phyloP scores from a whole-genome alignment of 1,284 basidiomycete genomes.

The Puccinia horiana region DNA sequence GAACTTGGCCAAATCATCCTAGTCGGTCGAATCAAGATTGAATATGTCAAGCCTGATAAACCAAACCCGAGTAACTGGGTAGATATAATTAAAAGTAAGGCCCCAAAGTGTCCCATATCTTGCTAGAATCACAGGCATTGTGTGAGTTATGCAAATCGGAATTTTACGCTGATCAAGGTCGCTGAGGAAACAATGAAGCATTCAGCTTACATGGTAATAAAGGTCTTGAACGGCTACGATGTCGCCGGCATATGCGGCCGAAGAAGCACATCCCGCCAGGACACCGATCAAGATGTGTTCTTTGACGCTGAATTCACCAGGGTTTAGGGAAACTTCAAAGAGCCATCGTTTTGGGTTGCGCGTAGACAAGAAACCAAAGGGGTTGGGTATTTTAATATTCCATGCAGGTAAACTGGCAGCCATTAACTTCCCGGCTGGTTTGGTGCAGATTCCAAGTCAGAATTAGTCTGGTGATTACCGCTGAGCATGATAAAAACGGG shows the following conservation, averaged over 20 bases:
- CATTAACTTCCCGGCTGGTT: constrained; percentile 33
- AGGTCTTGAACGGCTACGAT: constrained; percentile 53
- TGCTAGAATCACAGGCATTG: constrained; percentile 60
- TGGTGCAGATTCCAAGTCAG: constrained; percentile 33
- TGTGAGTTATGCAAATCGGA: constrained; percentile 59
- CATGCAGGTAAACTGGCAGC: constrained; percentile 18
- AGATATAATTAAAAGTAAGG: constrained; percentile 62
- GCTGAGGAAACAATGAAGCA: constrained; percentile 58
- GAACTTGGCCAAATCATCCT: constrained; percentile 57
- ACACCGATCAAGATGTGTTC: constrained; percentile 43
- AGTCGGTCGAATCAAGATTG: constrained; percentile 56
- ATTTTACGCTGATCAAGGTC: constrained; percentile 61
- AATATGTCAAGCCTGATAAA: constrained; percentile 61
- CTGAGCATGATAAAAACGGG: neutral
- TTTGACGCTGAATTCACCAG: constrained; percentile 62
- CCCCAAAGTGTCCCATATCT: constrained; percentile 55
- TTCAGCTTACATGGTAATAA: constrained; percentile 62
- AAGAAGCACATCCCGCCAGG: constrained; percentile 34
- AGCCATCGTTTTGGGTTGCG: constrained; percentile 21
- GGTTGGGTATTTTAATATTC: constrained; percentile 17
- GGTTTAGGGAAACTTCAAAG: constrained; percentile 59
- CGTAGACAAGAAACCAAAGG: constrained; percentile 23
- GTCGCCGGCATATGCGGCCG: constrained; percentile 45
- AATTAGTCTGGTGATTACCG: neutral
- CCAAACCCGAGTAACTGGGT: constrained; percentile 65